Evolutionary conservation across 2,329 filamentous ascomycete species (phyloP).

Genomic region (Fusarium oligoseptatum): DNA sequence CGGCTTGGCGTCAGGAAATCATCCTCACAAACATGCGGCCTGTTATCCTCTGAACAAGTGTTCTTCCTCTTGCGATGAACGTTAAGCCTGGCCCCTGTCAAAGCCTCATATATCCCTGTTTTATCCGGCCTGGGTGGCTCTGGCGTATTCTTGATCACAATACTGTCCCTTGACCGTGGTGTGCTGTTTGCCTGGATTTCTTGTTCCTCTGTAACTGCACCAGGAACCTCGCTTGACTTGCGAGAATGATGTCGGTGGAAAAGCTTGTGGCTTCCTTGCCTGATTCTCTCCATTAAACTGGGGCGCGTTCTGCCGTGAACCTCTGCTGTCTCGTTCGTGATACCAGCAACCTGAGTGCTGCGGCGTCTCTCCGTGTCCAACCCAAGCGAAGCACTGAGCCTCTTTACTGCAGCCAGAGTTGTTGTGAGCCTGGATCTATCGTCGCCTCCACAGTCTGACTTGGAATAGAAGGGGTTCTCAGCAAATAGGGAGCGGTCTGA

Average conservation of each 20-base stretch:
- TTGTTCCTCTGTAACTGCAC: slow-evolving; percentile 1
- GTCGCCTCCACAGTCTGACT: background rate
- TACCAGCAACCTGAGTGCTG: slow-evolving; percentile 37
- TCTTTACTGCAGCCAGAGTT: slow-evolving; percentile 25
- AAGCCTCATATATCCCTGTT: slow-evolving; percentile 42
- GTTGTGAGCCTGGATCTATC: background rate
- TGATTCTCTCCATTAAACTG: slow-evolving; percentile 48
- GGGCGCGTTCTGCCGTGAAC: slow-evolving; percentile 35
- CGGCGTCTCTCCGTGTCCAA: slow-evolving; percentile 45
- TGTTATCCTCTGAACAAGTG: slow-evolving; percentile 52
- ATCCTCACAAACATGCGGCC: slow-evolving; percentile 49
- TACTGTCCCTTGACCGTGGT: slow-evolving; percentile 39
- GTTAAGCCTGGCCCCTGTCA: slow-evolving; percentile 38
- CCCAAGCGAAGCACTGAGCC: slow-evolving; percentile 42
- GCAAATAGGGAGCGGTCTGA: slow-evolving; percentile 40
- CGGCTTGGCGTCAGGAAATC: slow-evolving; percentile 31
- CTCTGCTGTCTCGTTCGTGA: slow-evolving; percentile 14
- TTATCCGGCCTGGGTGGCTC: slow-evolving; percentile 34
- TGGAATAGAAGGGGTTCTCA: slow-evolving; percentile 41
- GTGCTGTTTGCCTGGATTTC: background rate
- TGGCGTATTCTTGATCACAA: slow-evolving; percentile 30
- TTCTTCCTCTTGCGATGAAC: slow-evolving; percentile 20
- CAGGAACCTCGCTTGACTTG: slow-evolving; percentile 18
- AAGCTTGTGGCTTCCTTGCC: slow-evolving; percentile 43
- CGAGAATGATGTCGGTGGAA: slow-evolving; percentile 42